A percentile compares a stretch with the other conserved stretches of the same genome.
phyloP scores from a whole-genome alignment of 2,329 filamentous ascomycete genomes.

The Colletotrichum camelliae region DNA sequence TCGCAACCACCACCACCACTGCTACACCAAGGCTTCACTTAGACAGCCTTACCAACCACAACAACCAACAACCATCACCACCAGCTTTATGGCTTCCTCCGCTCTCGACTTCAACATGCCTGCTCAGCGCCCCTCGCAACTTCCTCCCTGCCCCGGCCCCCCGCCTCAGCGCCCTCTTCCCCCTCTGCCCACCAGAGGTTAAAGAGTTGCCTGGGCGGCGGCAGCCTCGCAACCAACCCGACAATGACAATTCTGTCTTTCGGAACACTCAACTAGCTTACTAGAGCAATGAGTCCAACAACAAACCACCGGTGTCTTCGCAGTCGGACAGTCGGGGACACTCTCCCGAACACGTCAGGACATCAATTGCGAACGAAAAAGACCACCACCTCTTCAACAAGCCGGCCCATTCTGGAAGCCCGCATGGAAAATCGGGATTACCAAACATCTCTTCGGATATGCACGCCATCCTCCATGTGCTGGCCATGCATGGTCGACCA shows the following conservation, averaged over 20 bases:
- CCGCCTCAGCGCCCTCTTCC: conserved; percentile 69
- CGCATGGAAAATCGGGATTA: neutral
- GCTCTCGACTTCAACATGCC: conserved; percentile 49
- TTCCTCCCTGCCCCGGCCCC: conserved; percentile 71
- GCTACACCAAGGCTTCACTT: conserved; percentile 4
- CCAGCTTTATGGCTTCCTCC: conserved; percentile 17
- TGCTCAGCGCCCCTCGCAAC: conserved; percentile 67
- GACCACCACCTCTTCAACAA: neutral
- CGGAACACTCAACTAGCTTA: neutral
- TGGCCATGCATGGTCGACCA: conserved; percentile 11
- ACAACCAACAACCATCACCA: conserved; percentile 13
- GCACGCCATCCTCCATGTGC: conserved; percentile 18
- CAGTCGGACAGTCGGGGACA: neutral
- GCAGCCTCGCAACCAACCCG: neutral
- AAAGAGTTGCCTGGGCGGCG: conserved; percentile 29
- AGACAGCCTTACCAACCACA: neutral
- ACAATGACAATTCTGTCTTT: neutral
- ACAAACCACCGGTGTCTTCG: neutral
- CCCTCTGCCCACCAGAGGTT: conserved; percentile 67
- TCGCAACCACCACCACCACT: neutral
- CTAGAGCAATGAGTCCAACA: neutral
- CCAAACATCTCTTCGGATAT: neutral
- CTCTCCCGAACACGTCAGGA: neutral
- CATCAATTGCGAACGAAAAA: conserved; percentile 5
- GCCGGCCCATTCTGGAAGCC: neutral